Evolutionary conservation across 495 filamentous ascomycete genomes (phyloP).

Genomic region (Podospora appendiculata): DNA sequence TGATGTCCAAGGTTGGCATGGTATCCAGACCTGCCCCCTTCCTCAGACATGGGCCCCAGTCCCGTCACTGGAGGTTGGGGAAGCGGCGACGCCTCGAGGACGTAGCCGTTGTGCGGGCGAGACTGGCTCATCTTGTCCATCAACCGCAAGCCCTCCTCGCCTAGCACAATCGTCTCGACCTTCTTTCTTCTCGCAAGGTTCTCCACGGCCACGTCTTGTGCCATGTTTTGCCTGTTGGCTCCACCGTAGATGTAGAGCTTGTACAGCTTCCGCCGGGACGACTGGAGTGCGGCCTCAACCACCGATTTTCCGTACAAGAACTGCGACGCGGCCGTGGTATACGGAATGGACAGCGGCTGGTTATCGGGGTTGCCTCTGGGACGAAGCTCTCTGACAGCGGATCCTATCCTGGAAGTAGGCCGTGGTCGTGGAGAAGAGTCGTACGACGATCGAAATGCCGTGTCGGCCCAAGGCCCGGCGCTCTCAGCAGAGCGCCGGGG

Average conservation of each 20-base stretch:
- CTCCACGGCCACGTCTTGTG: conserved; percentile 39
- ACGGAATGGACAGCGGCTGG: conserved; percentile 57
- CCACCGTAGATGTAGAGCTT: conserved; percentile 71
- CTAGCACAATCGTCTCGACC: conserved; percentile 45
- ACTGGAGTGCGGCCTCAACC: conserved; percentile 73
- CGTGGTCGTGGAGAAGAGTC: background rate
- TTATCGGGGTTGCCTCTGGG: background rate
- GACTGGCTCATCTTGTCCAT: conserved; percentile 76
- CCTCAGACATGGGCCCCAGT: conserved; percentile 40
- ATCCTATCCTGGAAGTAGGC: background rate
- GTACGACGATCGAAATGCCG: background rate
- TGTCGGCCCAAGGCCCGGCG: background rate
- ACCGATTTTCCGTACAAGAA: conserved; percentile 82
- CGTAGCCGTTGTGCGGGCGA: conserved; percentile 86
- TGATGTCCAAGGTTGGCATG: conserved; percentile 57
- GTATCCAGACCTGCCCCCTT: conserved; percentile 38
- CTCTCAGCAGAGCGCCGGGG: background rate
- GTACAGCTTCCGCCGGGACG: conserved; percentile 64
- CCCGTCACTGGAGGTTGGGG: conserved; percentile 61
- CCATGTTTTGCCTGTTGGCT: conserved; percentile 34
- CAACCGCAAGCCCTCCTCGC: conserved; percentile 45
- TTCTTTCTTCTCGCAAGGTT: conserved; percentile 50
- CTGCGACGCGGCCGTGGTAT: conserved; percentile 78
- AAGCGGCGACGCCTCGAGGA: conserved; percentile 81
- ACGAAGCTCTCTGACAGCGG: too few relatives aligned